These are phyloP conservation scores for Rhodomyrtus tomentosa DNA, from an alignment of 345 rosid species.

Conservation along the genomic window DNA sequence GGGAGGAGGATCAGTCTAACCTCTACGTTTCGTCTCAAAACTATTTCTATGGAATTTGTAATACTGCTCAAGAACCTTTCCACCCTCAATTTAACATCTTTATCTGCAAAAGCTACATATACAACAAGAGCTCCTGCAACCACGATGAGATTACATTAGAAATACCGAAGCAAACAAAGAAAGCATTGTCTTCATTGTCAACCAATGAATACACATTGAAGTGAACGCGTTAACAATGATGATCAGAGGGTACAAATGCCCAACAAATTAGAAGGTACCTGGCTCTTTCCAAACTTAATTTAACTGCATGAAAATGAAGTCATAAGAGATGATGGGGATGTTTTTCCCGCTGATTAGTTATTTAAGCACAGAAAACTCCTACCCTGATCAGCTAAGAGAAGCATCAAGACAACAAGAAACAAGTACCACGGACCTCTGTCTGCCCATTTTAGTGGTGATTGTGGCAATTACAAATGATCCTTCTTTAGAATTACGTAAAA, in stretches of 20 bases:
- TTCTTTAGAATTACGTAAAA: background rate
- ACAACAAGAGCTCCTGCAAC: conserved; percentile 69
- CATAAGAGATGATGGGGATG: background rate
- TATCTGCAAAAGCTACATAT: conserved; percentile 60
- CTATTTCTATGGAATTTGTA: conserved; percentile 84
- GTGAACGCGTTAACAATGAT: background rate
- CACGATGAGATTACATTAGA: background rate
- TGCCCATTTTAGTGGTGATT: background rate
- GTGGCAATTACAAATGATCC: background rate
- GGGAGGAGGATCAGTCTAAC: conserved; percentile 66
- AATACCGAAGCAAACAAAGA: background rate
- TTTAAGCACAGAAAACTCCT: background rate
- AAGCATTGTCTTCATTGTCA: background rate
- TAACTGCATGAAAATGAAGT: background rate
- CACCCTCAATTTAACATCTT: conserved; percentile 63
- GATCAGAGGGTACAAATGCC: background rate
- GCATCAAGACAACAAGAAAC: background rate
- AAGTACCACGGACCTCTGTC: background rate
- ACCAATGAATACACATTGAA: background rate
- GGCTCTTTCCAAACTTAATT: background rate
- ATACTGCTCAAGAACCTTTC: conserved; percentile 93
- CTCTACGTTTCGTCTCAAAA: conserved; percentile 70
- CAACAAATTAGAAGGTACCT: background rate
- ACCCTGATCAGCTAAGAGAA: background rate
- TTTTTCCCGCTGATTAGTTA: background rate